Base-by-base conservation (phyloP, 306 rosid genomes). In the Sicyos edulis region DNA sequence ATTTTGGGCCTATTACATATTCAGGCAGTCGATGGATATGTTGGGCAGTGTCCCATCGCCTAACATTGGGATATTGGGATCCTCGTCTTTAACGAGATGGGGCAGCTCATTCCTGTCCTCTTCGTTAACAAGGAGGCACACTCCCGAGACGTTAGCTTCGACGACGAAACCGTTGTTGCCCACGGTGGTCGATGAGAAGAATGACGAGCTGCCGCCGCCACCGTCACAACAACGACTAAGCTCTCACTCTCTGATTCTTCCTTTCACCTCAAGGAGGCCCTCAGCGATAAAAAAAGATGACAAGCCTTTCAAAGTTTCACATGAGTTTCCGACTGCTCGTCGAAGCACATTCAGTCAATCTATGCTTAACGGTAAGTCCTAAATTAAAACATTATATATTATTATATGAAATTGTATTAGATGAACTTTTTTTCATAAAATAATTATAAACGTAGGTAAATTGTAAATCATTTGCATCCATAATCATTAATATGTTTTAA, bases 41-140 rank as follows among this genome's bases (percentile, higher is more conserved):
- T 88, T 91, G 58, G 85, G 99, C 67, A 93, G 97, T 73, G 99
- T 93, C 1, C 96, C 95, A 51, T 93, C 99, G n/a, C 97, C 97
- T 9, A 65, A 19, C 32, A 44, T 65, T 20, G 71, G 71, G 34
- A 44, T 65, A 19, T 21, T 65, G 32, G 71, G 71, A 19, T 8
- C n/a, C 4, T 65, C 71, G 44, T 65, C 71, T 44, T 65, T 65
- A 44, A 42, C 71, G 45, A 76, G 84, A 85, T 77, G 91, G 70
- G 88, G 99, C 70, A 88, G 97, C 62, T 93, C 99, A 0, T 93
- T 86, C 75, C 90, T 92, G 15, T 90, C 96, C 56, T 75, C 98
- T 42, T 87, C 98, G 26, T 81, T 93, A 52, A 91, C 99, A 59
- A 87, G 95, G 78, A 88, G 99, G 79, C 83, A 90, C 87, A 90